These are phyloP conservation scores for Colletotrichum australisinense DNA, from an alignment of 2,329 filamentous ascomycete species.

Conservation along the genomic window DNA sequence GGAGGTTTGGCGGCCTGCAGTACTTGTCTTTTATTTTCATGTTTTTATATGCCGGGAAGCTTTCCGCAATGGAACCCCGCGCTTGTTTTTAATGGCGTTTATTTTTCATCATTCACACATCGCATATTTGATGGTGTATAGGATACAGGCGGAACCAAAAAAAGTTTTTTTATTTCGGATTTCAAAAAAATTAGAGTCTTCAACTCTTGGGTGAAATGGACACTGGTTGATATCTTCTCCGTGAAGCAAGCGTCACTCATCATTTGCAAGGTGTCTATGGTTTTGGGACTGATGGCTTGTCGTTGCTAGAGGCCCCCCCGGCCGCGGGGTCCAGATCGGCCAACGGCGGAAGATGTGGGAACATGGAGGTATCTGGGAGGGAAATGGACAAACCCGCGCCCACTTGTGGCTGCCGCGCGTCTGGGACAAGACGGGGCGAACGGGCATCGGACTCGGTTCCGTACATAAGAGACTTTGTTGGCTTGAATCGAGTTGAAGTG, in stretches of 20 bases:
- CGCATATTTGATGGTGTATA: constrained; percentile 17
- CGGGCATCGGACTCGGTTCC: constrained; percentile 15
- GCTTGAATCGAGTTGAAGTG: background rate
- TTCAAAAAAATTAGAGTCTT: background rate
- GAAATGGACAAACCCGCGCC: background rate
- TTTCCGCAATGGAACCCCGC: background rate
- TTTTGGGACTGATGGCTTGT: background rate
- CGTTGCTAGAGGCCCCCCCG: background rate
- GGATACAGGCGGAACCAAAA: background rate
- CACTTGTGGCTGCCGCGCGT: background rate
- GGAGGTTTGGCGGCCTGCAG: constrained; percentile 30
- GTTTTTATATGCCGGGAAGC: background rate
- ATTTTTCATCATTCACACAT: constrained; percentile 15
- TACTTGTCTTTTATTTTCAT: constrained; percentile 16
- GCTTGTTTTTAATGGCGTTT: constrained; percentile 25
- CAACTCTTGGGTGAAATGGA: background rate
- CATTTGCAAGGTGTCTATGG: background rate
- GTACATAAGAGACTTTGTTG: background rate
- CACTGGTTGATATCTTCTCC: background rate
- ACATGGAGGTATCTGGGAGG: background rate
- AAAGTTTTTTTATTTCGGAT: constrained; percentile 21
- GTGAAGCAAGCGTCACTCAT: background rate
- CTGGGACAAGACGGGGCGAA: background rate
- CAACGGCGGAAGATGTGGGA: constrained; percentile 14
- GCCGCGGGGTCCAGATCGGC: constrained; percentile 1